Evolutionary conservation across 1,284 basidiomycete genomes (phyloP).

Genomic region (Papiliotrema nemorosa): DNA sequence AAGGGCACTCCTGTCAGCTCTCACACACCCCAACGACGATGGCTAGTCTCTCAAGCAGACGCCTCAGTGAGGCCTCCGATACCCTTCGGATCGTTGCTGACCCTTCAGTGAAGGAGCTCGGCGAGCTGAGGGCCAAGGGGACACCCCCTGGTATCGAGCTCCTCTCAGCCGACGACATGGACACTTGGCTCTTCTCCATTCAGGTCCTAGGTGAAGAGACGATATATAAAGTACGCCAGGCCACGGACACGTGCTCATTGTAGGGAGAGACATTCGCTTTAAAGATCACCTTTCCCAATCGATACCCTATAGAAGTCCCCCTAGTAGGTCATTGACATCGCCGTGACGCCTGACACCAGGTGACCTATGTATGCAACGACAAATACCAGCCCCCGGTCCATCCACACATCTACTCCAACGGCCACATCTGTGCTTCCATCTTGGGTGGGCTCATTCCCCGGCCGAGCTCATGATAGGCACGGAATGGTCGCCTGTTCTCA

Average conservation of each 20-base stretch:
- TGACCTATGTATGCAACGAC: constrained; percentile 42
- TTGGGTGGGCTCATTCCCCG: constrained; percentile 25
- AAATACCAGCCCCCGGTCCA: constrained; percentile 44
- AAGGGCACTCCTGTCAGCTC: no score
- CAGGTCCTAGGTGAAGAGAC: constrained; percentile 45
- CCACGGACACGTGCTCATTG: constrained; percentile 3
- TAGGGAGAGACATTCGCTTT: constrained; percentile 46
- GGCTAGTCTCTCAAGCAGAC: constrained; percentile 19
- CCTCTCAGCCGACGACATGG: constrained; percentile 30
- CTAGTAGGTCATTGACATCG: constrained; percentile 23
- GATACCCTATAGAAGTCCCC: constrained; percentile 49
- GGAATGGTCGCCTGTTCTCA: constrained; percentile 49
- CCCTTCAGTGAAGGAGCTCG: constrained; percentile 44
- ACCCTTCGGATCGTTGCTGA: not conserved
- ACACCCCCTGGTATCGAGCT: constrained; percentile 41
- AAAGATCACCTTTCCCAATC: constrained; percentile 35
- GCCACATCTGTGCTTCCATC: constrained; percentile 50
- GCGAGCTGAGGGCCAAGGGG: constrained; percentile 15
- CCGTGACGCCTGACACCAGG: constrained; percentile 21
- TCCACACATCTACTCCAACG: constrained; percentile 50
- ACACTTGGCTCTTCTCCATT: constrained; percentile 42
- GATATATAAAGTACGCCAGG: constrained; percentile 32
- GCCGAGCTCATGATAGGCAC: constrained; percentile 22
- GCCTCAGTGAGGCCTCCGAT: constrained; percentile 32
- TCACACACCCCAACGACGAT: no score